Percentiles rank a stretch among this genome's conserved stretches.
Conservation (phyloP, 768 basidiomycete species). For the Leucogyrophana mollusca region DNA sequence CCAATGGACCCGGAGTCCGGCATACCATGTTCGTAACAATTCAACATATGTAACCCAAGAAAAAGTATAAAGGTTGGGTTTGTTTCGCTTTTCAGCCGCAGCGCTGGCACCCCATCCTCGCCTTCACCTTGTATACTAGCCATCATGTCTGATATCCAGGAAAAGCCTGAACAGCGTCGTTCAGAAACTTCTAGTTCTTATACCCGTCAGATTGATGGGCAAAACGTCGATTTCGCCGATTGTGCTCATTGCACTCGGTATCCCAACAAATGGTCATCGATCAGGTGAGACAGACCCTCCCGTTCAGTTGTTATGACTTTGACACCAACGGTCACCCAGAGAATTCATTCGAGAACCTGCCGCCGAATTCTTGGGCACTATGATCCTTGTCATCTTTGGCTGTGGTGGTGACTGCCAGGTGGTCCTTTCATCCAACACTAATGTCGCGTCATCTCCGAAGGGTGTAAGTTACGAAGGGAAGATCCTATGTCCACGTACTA, state of each 20-base stretch:
- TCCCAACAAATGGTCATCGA: conserved; percentile 49
- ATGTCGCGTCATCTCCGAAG: conserved; percentile 40
- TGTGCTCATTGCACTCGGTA: conserved; percentile 35
- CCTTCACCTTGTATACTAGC: conserved; percentile 1
- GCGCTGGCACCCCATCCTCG: background rate
- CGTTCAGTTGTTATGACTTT: background rate
- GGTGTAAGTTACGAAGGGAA: conserved; percentile 39
- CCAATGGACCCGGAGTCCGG: conserved; percentile 5
- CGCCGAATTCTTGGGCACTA: conserved; percentile 55
- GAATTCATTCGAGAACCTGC: conserved; percentile 46
- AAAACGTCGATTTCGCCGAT: conserved; percentile 17
- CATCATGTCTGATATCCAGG: conserved; percentile 19
- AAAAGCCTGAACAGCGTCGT: conserved; percentile 13
- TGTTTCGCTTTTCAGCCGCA: background rate
- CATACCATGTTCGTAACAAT: background rate
- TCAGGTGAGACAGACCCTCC: conserved; percentile 35
- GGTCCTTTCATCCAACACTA: conserved; percentile 40
- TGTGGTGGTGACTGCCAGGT: conserved; percentile 53
- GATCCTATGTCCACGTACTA: background rate
- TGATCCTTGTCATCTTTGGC: conserved; percentile 54
- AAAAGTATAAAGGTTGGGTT: conserved; percentile 20
- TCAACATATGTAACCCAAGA: background rate
- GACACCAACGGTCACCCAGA: conserved; percentile 17
- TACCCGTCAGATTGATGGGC: conserved; percentile 6
- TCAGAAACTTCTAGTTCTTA: conserved; percentile 19